These are phyloP conservation scores for Puccinia polysora DNA, from an alignment of 1,284 basidiomycete genomes.

Conservation along the genomic window DNA sequence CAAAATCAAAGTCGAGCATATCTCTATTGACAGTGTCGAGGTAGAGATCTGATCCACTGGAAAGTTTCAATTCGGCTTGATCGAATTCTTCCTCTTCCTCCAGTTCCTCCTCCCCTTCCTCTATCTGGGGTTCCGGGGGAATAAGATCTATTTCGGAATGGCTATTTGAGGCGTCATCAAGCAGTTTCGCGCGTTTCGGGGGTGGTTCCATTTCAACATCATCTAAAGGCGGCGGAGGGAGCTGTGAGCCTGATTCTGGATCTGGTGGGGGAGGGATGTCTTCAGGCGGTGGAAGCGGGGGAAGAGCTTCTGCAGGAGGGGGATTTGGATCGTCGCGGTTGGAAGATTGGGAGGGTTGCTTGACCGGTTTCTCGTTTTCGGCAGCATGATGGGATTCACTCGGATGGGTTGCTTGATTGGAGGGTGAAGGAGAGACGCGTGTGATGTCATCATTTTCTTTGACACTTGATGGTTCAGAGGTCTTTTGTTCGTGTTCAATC, in stretches of 20 bases:
- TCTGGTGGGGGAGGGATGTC: no score
- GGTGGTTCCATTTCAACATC: conserved; percentile 13
- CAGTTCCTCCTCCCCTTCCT: conserved; percentile 10
- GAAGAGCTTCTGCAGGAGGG: conserved; percentile 2
- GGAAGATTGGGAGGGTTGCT: not conserved
- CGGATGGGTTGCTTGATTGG: not conserved
- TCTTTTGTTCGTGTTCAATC: not conserved
- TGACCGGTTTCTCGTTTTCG: not conserved
- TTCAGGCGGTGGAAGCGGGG: not conserved
- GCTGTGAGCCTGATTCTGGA: not conserved
- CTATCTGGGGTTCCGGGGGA: not conserved
- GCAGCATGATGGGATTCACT: no score
- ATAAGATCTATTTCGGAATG: not conserved
- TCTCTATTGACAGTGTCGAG: conserved; percentile 48
- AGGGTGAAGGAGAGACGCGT: not conserved
- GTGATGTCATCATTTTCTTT: not conserved
- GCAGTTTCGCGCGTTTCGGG: conserved; percentile 1
- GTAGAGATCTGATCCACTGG: conserved; percentile 31
- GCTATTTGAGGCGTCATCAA: not conserved
- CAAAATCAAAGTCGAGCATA: conserved; percentile 94
- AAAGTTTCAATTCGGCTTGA: not conserved
- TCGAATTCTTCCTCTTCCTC: not conserved
- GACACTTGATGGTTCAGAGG: not conserved
- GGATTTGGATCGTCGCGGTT: not conserved
- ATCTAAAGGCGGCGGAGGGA: not conserved